These are phyloP conservation scores for Heteromeles arbutifolia DNA, from an alignment of 306 rosid species.

Conservation along the genomic window DNA sequence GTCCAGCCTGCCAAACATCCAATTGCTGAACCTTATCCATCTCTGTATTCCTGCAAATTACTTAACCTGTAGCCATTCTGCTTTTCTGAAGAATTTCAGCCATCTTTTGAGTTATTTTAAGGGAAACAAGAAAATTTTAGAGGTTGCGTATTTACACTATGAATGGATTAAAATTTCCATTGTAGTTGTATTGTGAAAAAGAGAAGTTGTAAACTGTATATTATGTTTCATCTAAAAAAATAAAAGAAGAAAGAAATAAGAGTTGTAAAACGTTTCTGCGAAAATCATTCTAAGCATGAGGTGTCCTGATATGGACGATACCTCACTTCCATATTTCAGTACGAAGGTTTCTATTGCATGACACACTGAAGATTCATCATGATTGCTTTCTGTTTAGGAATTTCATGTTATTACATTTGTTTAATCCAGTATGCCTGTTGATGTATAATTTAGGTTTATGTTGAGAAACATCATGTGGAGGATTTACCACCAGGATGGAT, in stretches of 20 bases:
- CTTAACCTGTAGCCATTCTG: not conserved
- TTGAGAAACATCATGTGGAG: slow-evolving; percentile 43
- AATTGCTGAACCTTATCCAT: not conserved
- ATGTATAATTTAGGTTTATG: slow-evolving; percentile 44
- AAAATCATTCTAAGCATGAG: not conserved
- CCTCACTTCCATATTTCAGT: not conserved
- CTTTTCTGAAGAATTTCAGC: not conserved
- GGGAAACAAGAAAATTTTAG: not conserved
- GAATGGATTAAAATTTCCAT: not conserved
- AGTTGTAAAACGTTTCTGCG: not conserved
- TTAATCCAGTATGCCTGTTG: slow-evolving; percentile 11
- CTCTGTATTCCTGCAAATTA: not conserved
- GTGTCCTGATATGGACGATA: not conserved
- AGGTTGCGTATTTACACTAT: not conserved
- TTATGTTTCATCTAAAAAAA: not conserved
- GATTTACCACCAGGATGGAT: slow-evolving; percentile 83
- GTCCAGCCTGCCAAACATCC: not conserved
- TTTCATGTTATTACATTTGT: slow-evolving; percentile 11
- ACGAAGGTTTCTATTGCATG: not conserved
- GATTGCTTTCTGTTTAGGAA: not conserved
- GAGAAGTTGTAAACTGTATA: not conserved
- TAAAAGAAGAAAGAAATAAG: not conserved
- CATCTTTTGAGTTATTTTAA: not conserved
- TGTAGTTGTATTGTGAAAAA: not conserved
- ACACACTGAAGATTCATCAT: not conserved